Conservation (phyloP, 1,139 yeast genomes). For the Starmera stellimalicola region DNA sequence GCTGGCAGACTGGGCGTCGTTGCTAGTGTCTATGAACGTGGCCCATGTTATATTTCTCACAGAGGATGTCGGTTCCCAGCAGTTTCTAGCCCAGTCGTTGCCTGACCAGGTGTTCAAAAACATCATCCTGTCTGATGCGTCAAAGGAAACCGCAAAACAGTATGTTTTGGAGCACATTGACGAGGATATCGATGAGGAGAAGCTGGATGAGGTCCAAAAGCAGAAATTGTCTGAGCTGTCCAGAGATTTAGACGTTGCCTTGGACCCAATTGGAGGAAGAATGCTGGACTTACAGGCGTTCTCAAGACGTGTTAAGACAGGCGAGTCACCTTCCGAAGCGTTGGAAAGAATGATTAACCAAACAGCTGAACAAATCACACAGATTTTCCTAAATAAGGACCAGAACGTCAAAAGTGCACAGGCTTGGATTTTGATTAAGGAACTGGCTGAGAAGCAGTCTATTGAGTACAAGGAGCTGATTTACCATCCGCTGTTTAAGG, state of each 20-base stretch:
- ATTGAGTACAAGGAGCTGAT: slow-evolving; percentile 45
- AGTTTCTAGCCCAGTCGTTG: slow-evolving; percentile 54
- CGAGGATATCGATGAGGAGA: slow-evolving; percentile 19
- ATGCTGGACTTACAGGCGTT: slow-evolving; percentile 90
- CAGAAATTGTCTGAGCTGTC: slow-evolving; percentile 12
- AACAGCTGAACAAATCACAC: slow-evolving; percentile 81
- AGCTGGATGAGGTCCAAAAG: slow-evolving; percentile 12
- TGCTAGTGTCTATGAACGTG: slow-evolving; percentile 60
- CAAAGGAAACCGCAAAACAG: slow-evolving; percentile 55
- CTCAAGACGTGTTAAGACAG: slow-evolving; percentile 77
- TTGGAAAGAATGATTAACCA: slow-evolving; percentile 71
- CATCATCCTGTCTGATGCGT: slow-evolving; percentile 73
- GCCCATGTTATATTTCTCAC: slow-evolving; percentile 89
- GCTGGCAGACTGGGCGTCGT: slow-evolving; percentile 84
- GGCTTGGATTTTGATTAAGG: slow-evolving; percentile 76
- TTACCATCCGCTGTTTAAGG: slow-evolving; percentile 55
- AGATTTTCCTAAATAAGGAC: slow-evolving; percentile 55
- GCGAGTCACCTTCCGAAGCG: slow-evolving; percentile 75
- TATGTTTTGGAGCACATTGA: slow-evolving; percentile 58
- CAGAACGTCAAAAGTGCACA: slow-evolving; percentile 66
- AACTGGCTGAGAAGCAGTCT: slow-evolving; percentile 39
- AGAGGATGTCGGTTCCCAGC: slow-evolving; percentile 73
- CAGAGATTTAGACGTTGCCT: slow-evolving; percentile 39
- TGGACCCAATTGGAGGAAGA: slow-evolving; percentile 85
- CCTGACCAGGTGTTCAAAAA: slow-evolving; percentile 85